Evolutionary conservation across 345 rosid genomes (phyloP).

Genomic region (Syzygium aqueum): DNA sequence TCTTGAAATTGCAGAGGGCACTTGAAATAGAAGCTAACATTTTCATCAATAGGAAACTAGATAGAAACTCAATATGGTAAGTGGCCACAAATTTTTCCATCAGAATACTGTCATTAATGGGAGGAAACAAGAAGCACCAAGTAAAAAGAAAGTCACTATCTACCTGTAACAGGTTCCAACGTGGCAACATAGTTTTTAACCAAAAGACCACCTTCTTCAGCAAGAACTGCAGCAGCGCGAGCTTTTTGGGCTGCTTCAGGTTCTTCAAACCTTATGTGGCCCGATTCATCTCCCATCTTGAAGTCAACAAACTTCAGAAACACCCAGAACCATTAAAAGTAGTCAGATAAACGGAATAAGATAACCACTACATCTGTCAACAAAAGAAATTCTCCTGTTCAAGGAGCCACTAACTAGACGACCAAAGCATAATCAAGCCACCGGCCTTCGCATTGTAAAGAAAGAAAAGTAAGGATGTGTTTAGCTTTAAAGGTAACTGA

Average conservation of each 20-base stretch:
- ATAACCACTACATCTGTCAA: background rate
- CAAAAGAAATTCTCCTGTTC: background rate
- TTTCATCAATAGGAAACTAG: background rate
- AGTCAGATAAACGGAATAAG: background rate
- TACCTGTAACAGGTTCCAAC: slow-evolving; percentile 90
- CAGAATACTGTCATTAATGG: background rate
- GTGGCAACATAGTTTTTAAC: slow-evolving; percentile 71
- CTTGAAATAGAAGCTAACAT: background rate
- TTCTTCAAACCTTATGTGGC: slow-evolving; percentile 71
- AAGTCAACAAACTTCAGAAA: slow-evolving; percentile 68
- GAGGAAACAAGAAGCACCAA: background rate
- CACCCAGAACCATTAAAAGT: background rate
- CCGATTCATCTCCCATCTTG: slow-evolving; percentile 72
- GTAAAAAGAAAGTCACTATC: background rate
- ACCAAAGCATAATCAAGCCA: background rate
- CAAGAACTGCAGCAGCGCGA: slow-evolving; percentile 87
- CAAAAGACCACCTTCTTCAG: slow-evolving; percentile 66
- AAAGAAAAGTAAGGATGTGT: background rate
- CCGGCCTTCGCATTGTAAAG: background rate
- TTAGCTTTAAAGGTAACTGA: background rate
- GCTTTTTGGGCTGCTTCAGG: slow-evolving; percentile 93
- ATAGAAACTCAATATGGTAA: background rate
- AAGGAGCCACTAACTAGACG: background rate
- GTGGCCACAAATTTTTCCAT: background rate
- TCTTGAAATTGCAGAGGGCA: background rate